Percentiles rank a stretch among this genome's conserved stretches.
phyloP scores from a whole-genome alignment of 106 monocot genomes.

The Platanthera zijinensis region DNA sequence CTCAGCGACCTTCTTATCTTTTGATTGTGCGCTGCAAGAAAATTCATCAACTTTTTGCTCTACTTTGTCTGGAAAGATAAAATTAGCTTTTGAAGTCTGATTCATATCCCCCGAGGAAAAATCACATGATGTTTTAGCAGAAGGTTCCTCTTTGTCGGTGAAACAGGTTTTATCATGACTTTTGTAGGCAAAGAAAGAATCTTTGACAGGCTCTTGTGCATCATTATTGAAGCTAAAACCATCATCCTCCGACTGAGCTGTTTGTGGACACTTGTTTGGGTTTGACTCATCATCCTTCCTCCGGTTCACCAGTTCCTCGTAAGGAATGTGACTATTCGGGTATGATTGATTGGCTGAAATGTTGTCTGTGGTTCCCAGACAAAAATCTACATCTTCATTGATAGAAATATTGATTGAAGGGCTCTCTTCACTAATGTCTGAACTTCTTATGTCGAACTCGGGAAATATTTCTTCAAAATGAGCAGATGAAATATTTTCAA shows the following conservation, averaged over 20 bases:
- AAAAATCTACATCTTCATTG: constrained; percentile 7
- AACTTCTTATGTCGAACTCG: not conserved
- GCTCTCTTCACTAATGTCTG: constrained; percentile 10
- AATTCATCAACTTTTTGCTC: constrained; percentile 6
- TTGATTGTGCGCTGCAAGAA: not conserved
- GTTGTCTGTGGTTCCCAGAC: not conserved
- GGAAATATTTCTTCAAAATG: constrained; percentile 12
- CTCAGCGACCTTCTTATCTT: not conserved
- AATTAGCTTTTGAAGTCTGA: not conserved
- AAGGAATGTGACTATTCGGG: constrained; percentile 4
- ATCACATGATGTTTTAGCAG: not conserved
- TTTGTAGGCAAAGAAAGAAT: not conserved
- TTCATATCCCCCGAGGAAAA: not conserved
- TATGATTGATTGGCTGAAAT: constrained; percentile 3
- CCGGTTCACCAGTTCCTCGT: constrained; percentile 9
- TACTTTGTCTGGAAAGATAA: constrained; percentile 8
- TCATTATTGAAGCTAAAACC: constrained; percentile 10
- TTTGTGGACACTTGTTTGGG: constrained; percentile 10
- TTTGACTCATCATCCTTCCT: constrained; percentile 8
- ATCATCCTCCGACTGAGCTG: constrained; percentile 15
- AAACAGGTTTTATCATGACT: not conserved
- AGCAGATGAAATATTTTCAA: constrained; percentile 1
- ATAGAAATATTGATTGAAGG: not conserved
- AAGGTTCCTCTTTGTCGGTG: constrained; percentile 6
- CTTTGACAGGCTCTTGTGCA: not conserved